Base-by-base conservation (phyloP, 768 basidiomycete genomes). In the Mycena albidolilacea region DNA sequence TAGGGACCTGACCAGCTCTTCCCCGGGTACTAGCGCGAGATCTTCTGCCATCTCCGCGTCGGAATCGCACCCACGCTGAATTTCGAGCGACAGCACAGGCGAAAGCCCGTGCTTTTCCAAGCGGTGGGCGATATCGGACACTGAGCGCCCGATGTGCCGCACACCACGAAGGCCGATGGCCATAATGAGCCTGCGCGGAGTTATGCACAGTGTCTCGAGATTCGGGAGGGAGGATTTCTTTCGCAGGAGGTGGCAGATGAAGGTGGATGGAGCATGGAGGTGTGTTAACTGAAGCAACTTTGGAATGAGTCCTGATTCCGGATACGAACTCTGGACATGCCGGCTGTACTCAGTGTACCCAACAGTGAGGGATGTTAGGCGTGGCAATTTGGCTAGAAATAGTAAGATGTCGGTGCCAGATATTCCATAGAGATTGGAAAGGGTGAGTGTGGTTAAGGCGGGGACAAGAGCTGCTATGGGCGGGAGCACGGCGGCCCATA, bases 271-370 rank as follows among this genome's bases (percentile, higher is more conserved):
- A 0, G 75, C 75, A 43, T 69, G 65, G 19, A 76, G 75, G 64
- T 59, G n/a, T 0, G 50, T 69, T 19, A 73, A 30, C 15, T 76
- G 44, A 14, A 41, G 54, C 4, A 76, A 41, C 41, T 64, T 73
- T 7, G 75, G 71, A 5, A 67, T 41, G 35, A 71, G 71, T 21
- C 41, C 71, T 12, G 71, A 70, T 57, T 72, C 75, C 41, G 75
- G 71, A 30, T 61, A 76, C 14, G 71, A 50, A 7, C 69, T 73
- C 48, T 76, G 75, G 37, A 70, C 54, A 21, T 38, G 65, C 15
- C 64, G 44, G 64, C 65, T 70, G 69, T 70, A 76, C 41, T 76
- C 75, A 19, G 75, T 76, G 50, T 76, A 73, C 1, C 75, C 71
- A 44, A 76, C 68, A 61, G 64, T 67, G 7, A 72, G 69, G 17